These are phyloP conservation scores for Geosmithia putterillii DNA, from an alignment of 2,329 filamentous ascomycete genomes.

Conservation along the genomic window DNA sequence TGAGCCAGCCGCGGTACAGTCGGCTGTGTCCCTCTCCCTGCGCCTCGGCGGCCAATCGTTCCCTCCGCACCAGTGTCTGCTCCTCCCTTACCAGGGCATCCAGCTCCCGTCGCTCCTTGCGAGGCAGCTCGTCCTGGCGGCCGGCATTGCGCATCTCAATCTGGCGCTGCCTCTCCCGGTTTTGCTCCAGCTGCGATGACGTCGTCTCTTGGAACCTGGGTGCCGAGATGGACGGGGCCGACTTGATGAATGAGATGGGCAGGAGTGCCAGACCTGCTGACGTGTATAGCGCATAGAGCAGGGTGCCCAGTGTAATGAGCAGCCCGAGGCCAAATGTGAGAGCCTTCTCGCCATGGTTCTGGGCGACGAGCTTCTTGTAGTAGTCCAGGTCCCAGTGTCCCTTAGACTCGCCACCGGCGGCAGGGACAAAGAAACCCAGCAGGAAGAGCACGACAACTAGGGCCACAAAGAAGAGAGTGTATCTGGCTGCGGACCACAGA, in stretches of 20 bases:
- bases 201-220: slow-evolving; percentile 68
- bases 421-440: slow-evolving; percentile 86
- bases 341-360: slow-evolving; percentile 82
- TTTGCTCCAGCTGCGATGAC: slow-evolving; percentile 68
- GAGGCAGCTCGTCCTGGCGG: slow-evolving; percentile 59
- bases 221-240: slow-evolving; percentile 73
- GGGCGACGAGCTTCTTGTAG: slow-evolving; percentile 68
- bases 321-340: slow-evolving; percentile 81
- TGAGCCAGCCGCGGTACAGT: slow-evolving; percentile 66
- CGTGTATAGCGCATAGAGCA: slow-evolving; percentile 83
- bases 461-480: slow-evolving; percentile 73
- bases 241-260: slow-evolving; percentile 84
- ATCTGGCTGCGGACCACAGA: slow-evolving; percentile 78
- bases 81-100: slow-evolving; percentile 83
- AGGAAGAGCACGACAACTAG: slow-evolving; percentile 76
- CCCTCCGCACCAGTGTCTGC: slow-evolving; percentile 78
- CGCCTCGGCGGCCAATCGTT: slow-evolving; percentile 75
- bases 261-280: slow-evolving; percentile 79
- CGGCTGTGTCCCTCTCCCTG: slow-evolving; percentile 65
- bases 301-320: slow-evolving; percentile 74
- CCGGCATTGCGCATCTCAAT: slow-evolving; percentile 77
- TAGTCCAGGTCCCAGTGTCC: slow-evolving; percentile 75
- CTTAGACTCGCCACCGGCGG: slow-evolving; percentile 50
- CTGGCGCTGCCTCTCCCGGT: slow-evolving; percentile 84
- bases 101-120: slow-evolving; percentile 80